These are phyloP conservation scores for Calendula officinalis DNA, from an alignment of 129 eudicot genomes.

Conservation along the genomic window DNA sequence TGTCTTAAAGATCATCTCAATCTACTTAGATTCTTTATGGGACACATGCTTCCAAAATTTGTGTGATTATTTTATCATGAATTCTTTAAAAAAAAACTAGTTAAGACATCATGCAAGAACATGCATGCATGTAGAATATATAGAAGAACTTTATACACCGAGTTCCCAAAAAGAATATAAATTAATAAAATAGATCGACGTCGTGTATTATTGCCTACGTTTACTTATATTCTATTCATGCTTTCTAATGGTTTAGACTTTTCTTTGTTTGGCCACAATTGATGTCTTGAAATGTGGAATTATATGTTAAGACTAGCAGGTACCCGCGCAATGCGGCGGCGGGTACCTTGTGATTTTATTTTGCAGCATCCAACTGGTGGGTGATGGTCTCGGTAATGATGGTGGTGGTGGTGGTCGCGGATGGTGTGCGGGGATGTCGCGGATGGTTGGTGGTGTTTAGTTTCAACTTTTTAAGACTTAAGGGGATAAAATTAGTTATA, in stretches of 20 bases:
- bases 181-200: conserved; percentile 5
- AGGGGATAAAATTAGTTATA: too few species aligned
- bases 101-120: conserved; percentile 34
- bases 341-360: too few species aligned
- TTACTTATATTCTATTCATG: conserved; percentile 18
- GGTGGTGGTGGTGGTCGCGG: too few species aligned
- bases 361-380: too few species aligned
- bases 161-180: conserved; percentile 19
- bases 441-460: too few species aligned
- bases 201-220: conserved; percentile 25
- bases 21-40: conserved; percentile 40
- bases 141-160: conserved; percentile 16
- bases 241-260: conserved; percentile 26
- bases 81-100: not conserved
- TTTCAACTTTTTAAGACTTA: too few species aligned
- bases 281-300: conserved; percentile 27
- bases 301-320: conserved; percentile 27
- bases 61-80: conserved; percentile 29
- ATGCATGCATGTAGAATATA: conserved; percentile 32
- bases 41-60: conserved; percentile 35
- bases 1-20: conserved; percentile 33
- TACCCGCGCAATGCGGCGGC: too few species aligned
- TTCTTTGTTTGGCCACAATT: conserved; percentile 27
- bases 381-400: too few species aligned
- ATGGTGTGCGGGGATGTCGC: too few species aligned